Conservation (phyloP, 495 filamentous ascomycete genomes). For the Lichenothelia convexa region DNA sequence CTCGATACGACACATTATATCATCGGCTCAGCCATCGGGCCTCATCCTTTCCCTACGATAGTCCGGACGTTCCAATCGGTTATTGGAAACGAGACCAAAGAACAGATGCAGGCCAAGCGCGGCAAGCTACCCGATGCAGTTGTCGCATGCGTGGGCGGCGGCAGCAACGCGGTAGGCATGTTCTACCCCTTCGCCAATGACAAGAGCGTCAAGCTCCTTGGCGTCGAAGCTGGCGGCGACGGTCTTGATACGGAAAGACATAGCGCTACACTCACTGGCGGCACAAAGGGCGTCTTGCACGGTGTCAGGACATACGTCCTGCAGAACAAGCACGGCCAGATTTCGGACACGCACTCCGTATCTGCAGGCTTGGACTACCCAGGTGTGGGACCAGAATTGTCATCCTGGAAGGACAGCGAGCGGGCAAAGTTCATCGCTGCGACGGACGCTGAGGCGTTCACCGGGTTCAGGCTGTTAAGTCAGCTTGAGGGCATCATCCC, state of each 20-base stretch:
- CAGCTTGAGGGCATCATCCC: conserved; percentile 94
- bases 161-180: conserved; percentile 82
- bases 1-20: conserved; percentile 90
- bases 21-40: conserved; percentile 86
- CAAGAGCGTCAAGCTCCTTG: conserved; percentile 64
- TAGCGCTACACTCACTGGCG: conserved; percentile 71
- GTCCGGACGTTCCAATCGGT: conserved; percentile 90
- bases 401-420: conserved; percentile 74
- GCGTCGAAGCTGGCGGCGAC: conserved; percentile 93
- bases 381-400: conserved; percentile 84
- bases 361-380: conserved; percentile 97
- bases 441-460: conserved; percentile 78
- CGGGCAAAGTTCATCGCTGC: conserved; percentile 80
- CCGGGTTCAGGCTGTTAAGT: conserved; percentile 67
- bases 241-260: conserved; percentile 79
- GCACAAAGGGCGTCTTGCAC: conserved; percentile 82
- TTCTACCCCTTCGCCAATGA: conserved; percentile 91
- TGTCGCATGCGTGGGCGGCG: conserved; percentile 89
- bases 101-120: conserved; percentile 61
- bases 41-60: conserved; percentile 90
- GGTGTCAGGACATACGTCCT: conserved; percentile 91
- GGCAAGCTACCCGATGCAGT: conserved; percentile 90
- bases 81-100: conserved; percentile 81
- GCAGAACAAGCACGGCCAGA: conserved; percentile 82
- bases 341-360: conserved; percentile 84